Conservation (phyloP, 2,329 filamentous ascomycete species). For the Alternaria sp. region DNA sequence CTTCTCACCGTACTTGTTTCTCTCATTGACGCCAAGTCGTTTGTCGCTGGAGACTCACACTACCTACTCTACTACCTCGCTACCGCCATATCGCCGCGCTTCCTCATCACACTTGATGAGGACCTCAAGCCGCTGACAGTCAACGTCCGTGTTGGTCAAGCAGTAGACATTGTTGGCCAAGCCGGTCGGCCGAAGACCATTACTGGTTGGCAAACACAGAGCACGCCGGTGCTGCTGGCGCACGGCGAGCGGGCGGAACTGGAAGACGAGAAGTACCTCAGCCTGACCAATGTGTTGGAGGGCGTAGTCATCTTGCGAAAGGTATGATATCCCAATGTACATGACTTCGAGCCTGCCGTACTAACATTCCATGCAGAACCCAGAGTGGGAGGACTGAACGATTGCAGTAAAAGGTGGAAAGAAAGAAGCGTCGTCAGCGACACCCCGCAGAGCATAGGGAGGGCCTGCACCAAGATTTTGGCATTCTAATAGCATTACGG, state of each 20-base stretch:
- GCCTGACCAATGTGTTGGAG: constrained; percentile 87
- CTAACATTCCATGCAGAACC: constrained; percentile 47
- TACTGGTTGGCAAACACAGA: constrained; percentile 99
- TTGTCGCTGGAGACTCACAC: constrained; percentile 74
- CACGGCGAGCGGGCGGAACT: constrained; percentile 95
- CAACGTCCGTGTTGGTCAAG: constrained; percentile 96
- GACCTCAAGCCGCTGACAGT: constrained; percentile 91
- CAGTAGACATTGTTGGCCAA: constrained; percentile 96
- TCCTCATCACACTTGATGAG: constrained; percentile 95
- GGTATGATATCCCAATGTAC: constrained; percentile 62
- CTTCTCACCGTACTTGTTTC: constrained; percentile 88
- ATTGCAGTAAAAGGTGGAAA: neutral
- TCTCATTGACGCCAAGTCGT: constrained; percentile 94
- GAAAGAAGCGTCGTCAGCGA: neutral
- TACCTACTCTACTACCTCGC: constrained; percentile 98
- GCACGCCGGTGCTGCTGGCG: constrained; percentile 93
- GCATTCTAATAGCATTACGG: constrained; percentile 40
- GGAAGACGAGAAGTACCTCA: constrained; percentile 97
- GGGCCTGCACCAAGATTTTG: constrained; percentile 22
- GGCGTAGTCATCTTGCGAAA: constrained; percentile 96
- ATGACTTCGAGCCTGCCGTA: neutral
- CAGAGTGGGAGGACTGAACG: constrained; percentile 53
- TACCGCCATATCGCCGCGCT: constrained; percentile 94
- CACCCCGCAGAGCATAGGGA: neutral
- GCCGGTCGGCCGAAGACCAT: constrained; percentile 98